A percentile compares a stretch with the other conserved stretches of the same genome.
Conservation (phyloP, 306 rosid genomes). For the Cucurbita argyrosperma region DNA sequence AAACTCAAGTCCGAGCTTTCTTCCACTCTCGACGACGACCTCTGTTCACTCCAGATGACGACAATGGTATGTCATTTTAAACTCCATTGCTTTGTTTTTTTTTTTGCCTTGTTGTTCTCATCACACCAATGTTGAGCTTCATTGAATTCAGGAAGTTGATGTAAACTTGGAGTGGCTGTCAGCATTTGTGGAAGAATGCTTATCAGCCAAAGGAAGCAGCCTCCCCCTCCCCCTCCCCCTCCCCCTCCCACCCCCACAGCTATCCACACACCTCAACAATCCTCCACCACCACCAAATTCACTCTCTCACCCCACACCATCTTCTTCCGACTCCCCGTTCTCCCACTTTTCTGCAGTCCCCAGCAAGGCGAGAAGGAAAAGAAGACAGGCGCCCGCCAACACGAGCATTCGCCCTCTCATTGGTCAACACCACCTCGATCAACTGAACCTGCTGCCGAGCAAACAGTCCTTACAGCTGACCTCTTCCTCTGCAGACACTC, state of each 20-base stretch:
- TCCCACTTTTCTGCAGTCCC: conserved; percentile 19
- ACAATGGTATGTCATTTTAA: conserved; percentile 19
- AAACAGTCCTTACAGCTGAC: background rate
- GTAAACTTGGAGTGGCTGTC: conserved; percentile 64
- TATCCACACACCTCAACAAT: conserved; percentile 9
- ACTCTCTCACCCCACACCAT: background rate
- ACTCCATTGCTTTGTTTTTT: background rate
- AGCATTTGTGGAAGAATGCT: conserved; percentile 58
- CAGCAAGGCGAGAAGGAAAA: conserved; percentile 66
- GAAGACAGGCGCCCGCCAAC: conserved; percentile 34
- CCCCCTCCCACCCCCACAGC: conserved; percentile 18
- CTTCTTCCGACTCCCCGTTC: conserved; percentile 11
- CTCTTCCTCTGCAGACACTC: conserved; percentile 13
- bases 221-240: conserved; percentile 28
- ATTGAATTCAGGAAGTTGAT: conserved; percentile 39
- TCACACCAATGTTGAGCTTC: background rate
- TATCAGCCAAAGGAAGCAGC: conserved; percentile 41
- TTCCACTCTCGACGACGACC: conserved; percentile 42
- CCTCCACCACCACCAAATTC: conserved; percentile 5
- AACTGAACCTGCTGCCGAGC: conserved; percentile 19
- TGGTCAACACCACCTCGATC: conserved; percentile 16
- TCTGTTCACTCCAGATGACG: conserved; percentile 41
- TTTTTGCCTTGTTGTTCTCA: background rate
- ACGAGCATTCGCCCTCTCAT: conserved; percentile 17
- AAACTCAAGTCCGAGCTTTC: conserved; percentile 12